Evolutionary conservation across 1,139 yeast species (phyloP), one percentile per base, ranked within the genome.

Genomic region (Candida sp.): DNA sequence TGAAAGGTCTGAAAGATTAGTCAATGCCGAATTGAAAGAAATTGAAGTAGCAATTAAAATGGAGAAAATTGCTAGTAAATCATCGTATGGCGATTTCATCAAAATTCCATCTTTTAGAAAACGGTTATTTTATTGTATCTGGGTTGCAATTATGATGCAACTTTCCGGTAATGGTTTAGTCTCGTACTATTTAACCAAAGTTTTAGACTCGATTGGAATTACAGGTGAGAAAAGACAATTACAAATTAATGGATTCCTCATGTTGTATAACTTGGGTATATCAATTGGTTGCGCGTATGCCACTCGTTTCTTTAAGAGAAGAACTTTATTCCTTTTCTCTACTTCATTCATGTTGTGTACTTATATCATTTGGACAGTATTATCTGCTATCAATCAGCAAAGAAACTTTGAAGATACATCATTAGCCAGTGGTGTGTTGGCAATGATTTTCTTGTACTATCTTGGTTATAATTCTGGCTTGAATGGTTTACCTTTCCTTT

Each of bases 141-240:
- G 65, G 51, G 56, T 67, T 34, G 68, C 70, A 33, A 50, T 62
- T 21, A 60, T 73, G 55, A 69, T 71, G 68, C 80, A 77, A 52
- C 64, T 76, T 44, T 69, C 76, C 34, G 82, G 82, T 53, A 76
- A 75, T 49, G 80, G 79, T 43, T 63, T 77, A 42, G 77, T 77
- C 21, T 72, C 80, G 1, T 77, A 76, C 61, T 77, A 77, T 55
- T 60, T 78, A 49, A 68, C 67, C 42, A 66, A 66, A 48, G 81
- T 77, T 22, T 64, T 77, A 53, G 58, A 66, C 46, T 68, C 79
- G 8, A 73, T 77, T 52, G 81, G 82, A 44, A 71, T 75, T 49
- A 75, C 75, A 29, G 65, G 64, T 5, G 58, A 69, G 9, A 56
- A 60, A n/a, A 59, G 57, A 48, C 80, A 77, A 57, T 64, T 77